Evolutionary conservation across 1,139 yeast genomes (phyloP).

Genomic region (Pneumocystis oryctolagi): DNA sequence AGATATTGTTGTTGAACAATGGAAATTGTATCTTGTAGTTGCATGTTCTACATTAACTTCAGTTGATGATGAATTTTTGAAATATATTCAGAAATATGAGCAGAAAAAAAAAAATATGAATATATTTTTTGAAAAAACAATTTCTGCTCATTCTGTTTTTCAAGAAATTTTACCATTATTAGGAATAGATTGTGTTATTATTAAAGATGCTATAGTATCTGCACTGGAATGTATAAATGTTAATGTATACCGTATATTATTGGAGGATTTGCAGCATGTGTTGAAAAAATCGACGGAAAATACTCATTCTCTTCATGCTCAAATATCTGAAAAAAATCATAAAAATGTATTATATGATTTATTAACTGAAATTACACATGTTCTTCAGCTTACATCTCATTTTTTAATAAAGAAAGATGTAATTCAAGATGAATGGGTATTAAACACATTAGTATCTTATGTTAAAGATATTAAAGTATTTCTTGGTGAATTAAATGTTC

Average conservation of each 20-base stretch:
- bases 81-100: constrained; percentile 30
- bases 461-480: constrained; percentile 52
- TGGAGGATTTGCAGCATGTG: constrained; percentile 60
- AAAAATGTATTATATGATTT: constrained; percentile 18
- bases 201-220: constrained; percentile 70
- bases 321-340: constrained; percentile 31
- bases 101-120: constrained; percentile 43
- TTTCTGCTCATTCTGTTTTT: constrained; percentile 83
- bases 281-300: constrained; percentile 40
- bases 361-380: constrained; percentile 65
- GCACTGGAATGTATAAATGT: constrained; percentile 84
- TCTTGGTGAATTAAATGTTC: constrained; percentile 44
- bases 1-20: constrained; percentile 65
- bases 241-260: constrained; percentile 67
- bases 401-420: constrained; percentile 41
- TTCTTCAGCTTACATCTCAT: constrained; percentile 55
- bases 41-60: constrained; percentile 87
- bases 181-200: constrained; percentile 52
- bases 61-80: constrained; percentile 58
- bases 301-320: constrained; percentile 18
- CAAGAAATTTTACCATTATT: constrained; percentile 73
- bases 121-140: constrained; percentile 37
- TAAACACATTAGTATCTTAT: constrained; percentile 48
- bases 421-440: constrained; percentile 53
- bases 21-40: constrained; percentile 77